These are phyloP conservation scores for Bremia lactucae DNA, from an alignment of 352 stramenopile species.

Conservation along the genomic window DNA sequence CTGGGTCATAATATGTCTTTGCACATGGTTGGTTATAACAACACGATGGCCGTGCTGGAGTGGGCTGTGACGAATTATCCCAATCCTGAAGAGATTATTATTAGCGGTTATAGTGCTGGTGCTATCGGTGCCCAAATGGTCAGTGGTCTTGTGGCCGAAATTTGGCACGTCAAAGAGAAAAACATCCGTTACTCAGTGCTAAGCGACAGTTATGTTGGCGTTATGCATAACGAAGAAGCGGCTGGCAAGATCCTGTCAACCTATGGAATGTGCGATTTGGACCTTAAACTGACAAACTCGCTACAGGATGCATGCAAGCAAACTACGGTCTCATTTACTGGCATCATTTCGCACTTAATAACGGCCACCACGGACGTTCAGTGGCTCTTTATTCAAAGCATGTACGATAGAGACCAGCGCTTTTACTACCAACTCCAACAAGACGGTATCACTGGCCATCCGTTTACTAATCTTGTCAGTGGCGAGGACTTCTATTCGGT, in stretches of 20 bases:
- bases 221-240: constrained; percentile 26
- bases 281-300: constrained; percentile 24
- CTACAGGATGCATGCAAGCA: constrained; percentile 32
- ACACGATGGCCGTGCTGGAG: constrained; percentile 43
- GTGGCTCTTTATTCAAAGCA: constrained; percentile 60
- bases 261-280: constrained; percentile 23
- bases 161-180: constrained; percentile 41
- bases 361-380: constrained; percentile 23
- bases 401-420: constrained; percentile 41
- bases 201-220: constrained; percentile 44
- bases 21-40: constrained; percentile 57
- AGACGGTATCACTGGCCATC: constrained; percentile 39
- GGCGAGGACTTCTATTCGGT: constrained; percentile 39
- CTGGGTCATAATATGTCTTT: constrained; percentile 27
- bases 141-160: constrained; percentile 28
- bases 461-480: constrained; percentile 46
- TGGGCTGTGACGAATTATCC: constrained; percentile 56
- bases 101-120: constrained; percentile 41
- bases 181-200: constrained; percentile 32
- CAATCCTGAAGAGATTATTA: constrained; percentile 33
- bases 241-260: constrained; percentile 30
- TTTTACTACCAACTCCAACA: constrained; percentile 50
- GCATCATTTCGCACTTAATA: constrained; percentile 35
- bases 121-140: constrained; percentile 39
- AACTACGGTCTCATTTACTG: constrained; percentile 17